Evolutionary conservation across 2,329 filamentous ascomycete species (phyloP), one percentile per base, ranked within the genome.

Genomic region (Didymellaceae sp.): DNA sequence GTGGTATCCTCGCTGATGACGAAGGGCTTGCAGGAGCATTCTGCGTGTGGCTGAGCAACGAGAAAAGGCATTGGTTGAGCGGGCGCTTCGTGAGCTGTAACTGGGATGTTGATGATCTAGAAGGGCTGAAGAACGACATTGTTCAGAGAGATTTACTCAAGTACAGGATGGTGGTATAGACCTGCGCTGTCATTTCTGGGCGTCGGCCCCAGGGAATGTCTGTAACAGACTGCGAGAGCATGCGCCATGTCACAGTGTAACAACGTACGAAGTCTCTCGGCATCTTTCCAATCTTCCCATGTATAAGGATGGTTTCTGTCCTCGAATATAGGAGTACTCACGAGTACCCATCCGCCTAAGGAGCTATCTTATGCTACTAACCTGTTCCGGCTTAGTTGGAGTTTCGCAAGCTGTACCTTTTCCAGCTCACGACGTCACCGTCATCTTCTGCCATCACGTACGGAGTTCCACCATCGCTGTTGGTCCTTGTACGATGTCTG

Each of bases 61-160:
- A 52, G 62, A 63, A 26, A 44, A 50, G 42, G 22, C n/a, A 17
- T 6, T 68, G 63, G 35, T 37, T 70, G 8, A 66, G 52, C 53
- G 67, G 64, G 2, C 53, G 55, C 26, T 64, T 59, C 45, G 43
- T 70, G 7, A 52, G 46, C 21, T 48, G 51, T 7, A 64, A 68
- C 37, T 70, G 64, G 68, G 54, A 53, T 42, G 62, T 70, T 2
- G 59, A 65, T 13, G 66, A 70, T 26, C 25, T 73, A 45, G 35
- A 57, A 13, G 38, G 8, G 5, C 55, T 32, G 39, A 54, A 30
- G 38, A 30, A 50, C 0, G 30, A 40, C 14, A 55, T 59, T 18
- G 43, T 49, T 6, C 13, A 46, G 25, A 18, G 31, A 5, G 40
- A 57, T 45, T 7, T 43, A 21, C 26, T 61, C 5, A 59, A 52